phyloP scores from a whole-genome alignment of 495 filamentous ascomycete species.

The Xanthoparmelia taractica region DNA sequence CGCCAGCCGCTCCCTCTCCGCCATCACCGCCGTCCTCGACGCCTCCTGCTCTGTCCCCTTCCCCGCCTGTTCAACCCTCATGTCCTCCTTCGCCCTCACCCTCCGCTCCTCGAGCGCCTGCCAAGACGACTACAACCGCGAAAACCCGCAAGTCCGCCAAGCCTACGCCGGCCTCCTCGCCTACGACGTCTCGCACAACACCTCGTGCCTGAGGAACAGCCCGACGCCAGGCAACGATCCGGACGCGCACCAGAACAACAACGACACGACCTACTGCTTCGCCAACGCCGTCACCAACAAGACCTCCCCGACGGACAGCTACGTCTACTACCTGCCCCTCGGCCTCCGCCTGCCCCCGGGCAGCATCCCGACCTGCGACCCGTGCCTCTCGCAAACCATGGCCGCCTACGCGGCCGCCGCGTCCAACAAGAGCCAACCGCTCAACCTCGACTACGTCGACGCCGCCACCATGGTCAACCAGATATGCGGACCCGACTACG shows the following conservation, averaged over 20 bases:
- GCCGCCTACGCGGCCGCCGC: conserved; percentile 55
- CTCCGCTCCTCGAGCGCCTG: conserved; percentile 56
- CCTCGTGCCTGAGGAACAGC: conserved; percentile 68
- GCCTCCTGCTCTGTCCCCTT: conserved; percentile 59
- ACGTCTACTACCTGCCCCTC: conserved; percentile 77
- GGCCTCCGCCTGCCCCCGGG: conserved; percentile 59
- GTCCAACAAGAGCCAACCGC: conserved; percentile 47
- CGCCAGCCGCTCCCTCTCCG: conserved; percentile 52
- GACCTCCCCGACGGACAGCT: conserved; percentile 51
- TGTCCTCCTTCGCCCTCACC: conserved; percentile 51
- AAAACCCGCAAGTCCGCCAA: conserved; percentile 62
- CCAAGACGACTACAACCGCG: conserved; percentile 54
- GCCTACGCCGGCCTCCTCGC: conserved; percentile 66
- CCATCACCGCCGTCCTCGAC: conserved; percentile 63
- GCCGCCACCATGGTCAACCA: conserved; percentile 60
- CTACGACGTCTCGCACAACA: conserved; percentile 69
- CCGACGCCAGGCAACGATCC: conserved; percentile 60
- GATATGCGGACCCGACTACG: conserved; percentile 56
- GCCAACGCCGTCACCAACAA: conserved; percentile 75
- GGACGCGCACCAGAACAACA: conserved; percentile 22
- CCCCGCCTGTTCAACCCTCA: conserved; percentile 48
- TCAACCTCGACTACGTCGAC: conserved; percentile 51
- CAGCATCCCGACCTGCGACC: conserved; percentile 56
- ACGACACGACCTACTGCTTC: conserved; percentile 55
- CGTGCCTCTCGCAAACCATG: conserved; percentile 67